Percentiles rank a stretch among this genome's conserved stretches.
Conservation (phyloP, 129 eudicot species). For the Flaveria linearis region DNA sequence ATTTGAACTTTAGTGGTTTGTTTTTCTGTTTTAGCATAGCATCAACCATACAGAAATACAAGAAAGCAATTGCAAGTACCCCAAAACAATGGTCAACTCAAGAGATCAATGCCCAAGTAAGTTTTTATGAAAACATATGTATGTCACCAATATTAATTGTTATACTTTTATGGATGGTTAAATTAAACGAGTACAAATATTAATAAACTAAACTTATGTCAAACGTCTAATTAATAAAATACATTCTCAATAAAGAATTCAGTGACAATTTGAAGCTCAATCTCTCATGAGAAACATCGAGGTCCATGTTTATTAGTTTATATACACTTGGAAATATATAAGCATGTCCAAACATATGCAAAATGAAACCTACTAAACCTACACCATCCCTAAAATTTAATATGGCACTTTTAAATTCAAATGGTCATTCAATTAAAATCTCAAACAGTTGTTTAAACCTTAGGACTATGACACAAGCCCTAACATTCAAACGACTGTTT, state of each 20-base stretch:
- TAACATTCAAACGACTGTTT: too few species aligned
- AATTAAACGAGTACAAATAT: background rate
- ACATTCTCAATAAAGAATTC: background rate
- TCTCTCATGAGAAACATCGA: background rate
- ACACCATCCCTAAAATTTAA: too few species aligned
- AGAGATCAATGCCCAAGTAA: slow-evolving; percentile 80
- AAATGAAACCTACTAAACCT: too few species aligned
- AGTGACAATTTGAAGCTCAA: background rate
- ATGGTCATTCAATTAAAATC: too few species aligned
- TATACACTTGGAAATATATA: too few species aligned
- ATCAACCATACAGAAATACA: slow-evolving; percentile 74
- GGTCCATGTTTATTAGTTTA: too few species aligned
- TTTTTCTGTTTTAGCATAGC: slow-evolving; percentile 45
- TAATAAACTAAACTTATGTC: too few species aligned
- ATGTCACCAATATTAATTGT: background rate
- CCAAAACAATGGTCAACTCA: slow-evolving; percentile 54
- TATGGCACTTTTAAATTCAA: too few species aligned
- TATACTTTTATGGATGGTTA: background rate
- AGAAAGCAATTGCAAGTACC: slow-evolving; percentile 63
- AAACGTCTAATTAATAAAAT: too few species aligned
- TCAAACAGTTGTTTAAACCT: too few species aligned
- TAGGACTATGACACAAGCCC: too few species aligned
- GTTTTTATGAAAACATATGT: background rate
- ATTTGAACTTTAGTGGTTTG: background rate
- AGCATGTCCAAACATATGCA: too few species aligned